phyloP scores from a whole-genome alignment of 2,329 filamentous ascomycete species.

The Pseudogymnoascus sp. region DNA sequence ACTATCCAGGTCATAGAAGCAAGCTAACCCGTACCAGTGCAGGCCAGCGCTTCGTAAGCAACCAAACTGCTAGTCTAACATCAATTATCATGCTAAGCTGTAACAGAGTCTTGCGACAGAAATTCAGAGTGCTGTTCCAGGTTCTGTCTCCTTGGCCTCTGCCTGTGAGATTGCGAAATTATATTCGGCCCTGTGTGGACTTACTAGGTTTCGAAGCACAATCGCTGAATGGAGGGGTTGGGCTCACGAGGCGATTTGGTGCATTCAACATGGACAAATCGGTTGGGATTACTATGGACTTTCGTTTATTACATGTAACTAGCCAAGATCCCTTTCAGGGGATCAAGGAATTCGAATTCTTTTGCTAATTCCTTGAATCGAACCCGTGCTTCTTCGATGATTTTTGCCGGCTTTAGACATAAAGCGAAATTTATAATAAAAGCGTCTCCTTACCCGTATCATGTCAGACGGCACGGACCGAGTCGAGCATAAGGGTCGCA shows the following conservation, averaged over 20 bases:
- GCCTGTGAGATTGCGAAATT: neutral
- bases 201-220: neutral
- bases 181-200: neutral
- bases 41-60: neutral
- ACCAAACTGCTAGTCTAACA: neutral
- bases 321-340: neutral
- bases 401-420: neutral
- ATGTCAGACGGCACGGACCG: no score
- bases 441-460: neutral
- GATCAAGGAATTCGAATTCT: neutral
- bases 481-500: no score
- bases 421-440: neutral
- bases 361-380: neutral
- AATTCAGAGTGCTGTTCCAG: neutral
- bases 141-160: neutral
- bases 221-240: neutral
- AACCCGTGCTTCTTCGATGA: neutral
- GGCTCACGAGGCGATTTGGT: neutral
- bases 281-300: neutral
- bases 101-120: neutral
- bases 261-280: neutral
- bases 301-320: neutral
- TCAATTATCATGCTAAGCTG: neutral
- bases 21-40: neutral
- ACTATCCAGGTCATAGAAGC: constrained; percentile 37